phyloP scores from a whole-genome alignment of 441 rosid genomes.

The Iberis amara region DNA sequence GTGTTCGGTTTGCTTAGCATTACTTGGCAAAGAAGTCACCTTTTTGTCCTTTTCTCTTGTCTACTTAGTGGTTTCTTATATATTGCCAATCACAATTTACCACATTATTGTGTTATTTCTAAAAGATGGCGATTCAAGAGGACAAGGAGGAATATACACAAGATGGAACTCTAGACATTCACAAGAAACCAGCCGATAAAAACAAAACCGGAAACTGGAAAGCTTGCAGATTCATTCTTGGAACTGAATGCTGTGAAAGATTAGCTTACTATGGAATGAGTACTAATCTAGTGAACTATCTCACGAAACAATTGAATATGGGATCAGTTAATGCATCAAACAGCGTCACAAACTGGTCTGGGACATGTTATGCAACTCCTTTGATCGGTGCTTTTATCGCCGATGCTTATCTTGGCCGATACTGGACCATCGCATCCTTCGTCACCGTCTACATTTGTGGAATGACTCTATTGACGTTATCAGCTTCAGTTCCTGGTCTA shows the following conservation, averaged over 20 bases:
- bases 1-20: too few relatives aligned
- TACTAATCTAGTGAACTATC: constrained; percentile 80
- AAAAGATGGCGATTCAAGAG: too few relatives aligned
- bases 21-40: too few relatives aligned
- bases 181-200: too few relatives aligned
- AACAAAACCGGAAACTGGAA: too few relatives aligned
- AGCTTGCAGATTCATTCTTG: constrained; percentile 19
- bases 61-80: too few relatives aligned
- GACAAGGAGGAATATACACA: background rate
- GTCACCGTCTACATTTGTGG: constrained; percentile 66
- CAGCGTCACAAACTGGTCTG: constrained; percentile 84
- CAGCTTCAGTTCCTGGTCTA: constrained; percentile 61
- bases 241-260: constrained; percentile 86
- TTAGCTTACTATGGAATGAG: constrained; percentile 98
- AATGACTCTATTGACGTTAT: constrained; percentile 71
- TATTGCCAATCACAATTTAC: too few relatives aligned
- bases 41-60: too few relatives aligned
- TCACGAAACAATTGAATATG: constrained; percentile 49
- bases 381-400: constrained; percentile 90
- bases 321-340: constrained; percentile 77
- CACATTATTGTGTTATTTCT: too few relatives aligned
- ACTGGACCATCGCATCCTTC: constrained; percentile 73
- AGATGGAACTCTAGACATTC: too few relatives aligned
- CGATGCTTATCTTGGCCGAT: constrained; percentile 88
- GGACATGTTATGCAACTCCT: constrained; percentile 84